Evolutionary conservation across 1,284 basidiomycete species (phyloP).

Genomic region (Cutaneotrichosporon sp.): DNA sequence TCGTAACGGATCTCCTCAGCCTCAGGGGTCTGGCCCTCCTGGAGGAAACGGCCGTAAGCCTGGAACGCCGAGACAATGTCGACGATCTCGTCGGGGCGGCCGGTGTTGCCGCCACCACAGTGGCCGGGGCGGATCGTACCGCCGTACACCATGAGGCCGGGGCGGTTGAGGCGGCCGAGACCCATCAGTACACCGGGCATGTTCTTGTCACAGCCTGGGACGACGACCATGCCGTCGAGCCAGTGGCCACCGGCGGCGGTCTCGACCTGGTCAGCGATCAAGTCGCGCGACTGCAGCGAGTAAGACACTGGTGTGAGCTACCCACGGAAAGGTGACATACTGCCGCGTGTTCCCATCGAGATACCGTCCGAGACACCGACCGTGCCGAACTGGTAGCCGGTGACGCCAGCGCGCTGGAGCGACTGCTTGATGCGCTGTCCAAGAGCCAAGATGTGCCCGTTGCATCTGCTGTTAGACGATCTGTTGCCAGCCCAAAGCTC

Average conservation of each 20-base stretch:
- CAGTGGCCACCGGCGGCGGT: constrained; percentile 95
- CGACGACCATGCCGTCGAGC: constrained; percentile 95
- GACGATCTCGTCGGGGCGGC: constrained; percentile 58
- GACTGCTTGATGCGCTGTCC: constrained; percentile 84
- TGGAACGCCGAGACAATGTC: constrained; percentile 97
- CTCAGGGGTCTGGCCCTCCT: constrained; percentile 76
- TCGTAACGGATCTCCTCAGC: constrained; percentile 80
- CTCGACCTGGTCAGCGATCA: constrained; percentile 96
- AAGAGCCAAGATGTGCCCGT: constrained; percentile 83
- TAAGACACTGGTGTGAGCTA: constrained; percentile 66
- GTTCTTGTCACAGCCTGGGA: constrained; percentile 97
- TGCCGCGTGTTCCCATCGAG: constrained; percentile 89
- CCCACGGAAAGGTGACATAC: constrained; percentile 29
- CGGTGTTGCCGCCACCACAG: constrained; percentile 61
- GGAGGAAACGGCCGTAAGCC: constrained; percentile 86
- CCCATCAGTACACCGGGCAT: constrained; percentile 96
- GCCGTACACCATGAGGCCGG: constrained; percentile 94
- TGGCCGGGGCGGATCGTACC: constrained; percentile 88
- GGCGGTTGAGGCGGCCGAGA: constrained; percentile 87
- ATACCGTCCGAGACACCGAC: constrained; percentile 97
- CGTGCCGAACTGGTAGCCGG: constrained; percentile 96
- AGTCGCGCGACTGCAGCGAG: constrained; percentile 90
- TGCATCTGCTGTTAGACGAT: constrained; percentile 63
- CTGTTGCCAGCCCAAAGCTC: background rate
- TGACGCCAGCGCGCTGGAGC: constrained; percentile 68